Conservation (phyloP, 352 stramenopile species). For the Thalassiosira exigua region DNA sequence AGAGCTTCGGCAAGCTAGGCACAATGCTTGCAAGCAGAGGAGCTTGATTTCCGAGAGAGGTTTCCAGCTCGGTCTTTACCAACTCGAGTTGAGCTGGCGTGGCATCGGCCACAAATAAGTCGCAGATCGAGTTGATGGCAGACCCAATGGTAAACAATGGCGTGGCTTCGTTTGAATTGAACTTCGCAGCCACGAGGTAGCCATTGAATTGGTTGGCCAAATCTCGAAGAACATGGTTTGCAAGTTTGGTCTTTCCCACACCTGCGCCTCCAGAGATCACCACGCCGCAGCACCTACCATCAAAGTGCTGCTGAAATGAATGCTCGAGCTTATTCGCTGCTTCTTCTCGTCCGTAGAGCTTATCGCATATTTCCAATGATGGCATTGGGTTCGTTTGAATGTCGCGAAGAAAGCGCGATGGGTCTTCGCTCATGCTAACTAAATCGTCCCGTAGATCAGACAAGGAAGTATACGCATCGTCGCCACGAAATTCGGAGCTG, state of each 20-base stretch:
- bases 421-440: not conserved
- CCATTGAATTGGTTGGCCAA: not conserved
- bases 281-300: not conserved
- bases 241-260: constrained; percentile 23
- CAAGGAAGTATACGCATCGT: not conserved
- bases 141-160: too few relatives aligned
- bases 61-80: too few relatives aligned
- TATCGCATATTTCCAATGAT: constrained; percentile 5
- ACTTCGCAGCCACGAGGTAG: constrained; percentile 9
- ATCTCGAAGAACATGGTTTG: not conserved
- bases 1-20: too few relatives aligned
- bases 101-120: too few relatives aligned
- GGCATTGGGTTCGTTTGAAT: not conserved
- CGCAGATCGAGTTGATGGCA: too few relatives aligned
- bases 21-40: too few relatives aligned
- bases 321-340: not conserved
- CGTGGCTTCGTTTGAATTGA: too few relatives aligned
- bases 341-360: constrained; percentile 15
- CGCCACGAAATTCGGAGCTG: not conserved
- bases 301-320: not conserved
- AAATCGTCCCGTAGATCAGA: not conserved
- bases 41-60: too few relatives aligned
- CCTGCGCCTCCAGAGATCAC: constrained; percentile 4
- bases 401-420: not conserved
- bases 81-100: too few relatives aligned